Percentiles rank a stretch among this genome's conserved stretches.
Evolutionary conservation across 2,329 filamentous ascomycete genomes (phyloP).

Genomic region (Beauveria bassiana): DNA sequence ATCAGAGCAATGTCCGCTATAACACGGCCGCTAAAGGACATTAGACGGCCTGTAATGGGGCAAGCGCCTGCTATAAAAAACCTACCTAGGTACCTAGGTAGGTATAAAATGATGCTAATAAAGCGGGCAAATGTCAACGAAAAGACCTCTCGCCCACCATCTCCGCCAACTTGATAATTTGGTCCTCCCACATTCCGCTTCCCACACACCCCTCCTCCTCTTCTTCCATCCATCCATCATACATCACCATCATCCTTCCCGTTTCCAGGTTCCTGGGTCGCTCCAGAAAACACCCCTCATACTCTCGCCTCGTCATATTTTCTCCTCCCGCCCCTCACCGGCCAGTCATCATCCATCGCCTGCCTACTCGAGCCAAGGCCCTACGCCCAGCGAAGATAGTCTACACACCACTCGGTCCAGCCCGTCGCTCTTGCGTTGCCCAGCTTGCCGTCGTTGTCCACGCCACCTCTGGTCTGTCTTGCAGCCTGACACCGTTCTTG

Average conservation of each 20-base stretch:
- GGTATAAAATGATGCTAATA: not conserved
- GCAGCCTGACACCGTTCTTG: not conserved
- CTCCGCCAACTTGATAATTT: too few relatives aligned
- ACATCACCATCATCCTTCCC: not conserved
- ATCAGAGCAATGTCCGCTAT: not conserved
- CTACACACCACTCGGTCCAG: not conserved
- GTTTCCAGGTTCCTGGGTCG: constrained; percentile 8
- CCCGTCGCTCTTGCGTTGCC: not conserved
- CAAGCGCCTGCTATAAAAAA: too few relatives aligned
- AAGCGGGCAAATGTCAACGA: too few relatives aligned
- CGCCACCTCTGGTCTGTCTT: not conserved
- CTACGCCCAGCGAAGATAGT: not conserved
- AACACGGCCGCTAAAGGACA: not conserved
- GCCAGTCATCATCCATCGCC: not conserved
- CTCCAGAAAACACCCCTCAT: not conserved
- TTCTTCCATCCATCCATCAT: not conserved
- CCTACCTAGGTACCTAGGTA: not conserved
- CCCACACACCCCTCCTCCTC: not conserved
- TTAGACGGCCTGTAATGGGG: not conserved
- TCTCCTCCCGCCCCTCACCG: not conserved
- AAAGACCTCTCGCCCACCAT: not conserved
- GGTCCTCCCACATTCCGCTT: not conserved
- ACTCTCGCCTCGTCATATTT: not conserved
- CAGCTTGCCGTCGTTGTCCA: not conserved
- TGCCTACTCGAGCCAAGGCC: too few relatives aligned